Percentiles rank a stretch among this genome's conserved stretches.
Conservation (phyloP, 345 rosid genomes). For the Salix caprea region DNA sequence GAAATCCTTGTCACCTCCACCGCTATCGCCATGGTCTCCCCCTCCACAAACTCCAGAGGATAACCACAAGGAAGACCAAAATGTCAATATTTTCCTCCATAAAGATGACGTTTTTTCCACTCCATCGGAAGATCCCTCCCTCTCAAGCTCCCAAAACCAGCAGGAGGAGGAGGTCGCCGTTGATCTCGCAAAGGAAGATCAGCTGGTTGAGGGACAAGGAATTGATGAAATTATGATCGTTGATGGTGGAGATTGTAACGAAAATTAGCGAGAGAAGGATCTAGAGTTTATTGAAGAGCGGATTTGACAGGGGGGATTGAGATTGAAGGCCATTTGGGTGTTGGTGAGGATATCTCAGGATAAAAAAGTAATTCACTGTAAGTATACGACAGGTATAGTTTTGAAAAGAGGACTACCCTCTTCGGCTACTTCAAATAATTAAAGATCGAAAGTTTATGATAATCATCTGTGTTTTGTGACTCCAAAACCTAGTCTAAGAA, state of each 20-base stretch:
- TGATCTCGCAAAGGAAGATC: background rate
- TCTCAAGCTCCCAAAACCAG: background rate
- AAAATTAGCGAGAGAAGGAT: conserved; percentile 25
- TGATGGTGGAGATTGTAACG: conserved; percentile 1
- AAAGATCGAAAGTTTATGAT: conserved; percentile 13
- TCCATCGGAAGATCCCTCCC: conserved; percentile 20
- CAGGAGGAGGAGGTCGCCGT: background rate
- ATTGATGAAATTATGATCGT: background rate
- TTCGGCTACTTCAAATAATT: background rate
- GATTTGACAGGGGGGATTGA: conserved; percentile 28
- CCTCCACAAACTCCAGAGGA: conserved; percentile 22
- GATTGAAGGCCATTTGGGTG: background rate
- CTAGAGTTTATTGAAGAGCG: conserved; percentile 24
- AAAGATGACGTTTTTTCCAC: conserved; percentile 22
- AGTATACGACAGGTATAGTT: conserved; percentile 18
- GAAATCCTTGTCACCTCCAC: conserved; percentile 24
- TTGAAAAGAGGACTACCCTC: conserved; percentile 10
- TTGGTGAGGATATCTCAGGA: background rate
- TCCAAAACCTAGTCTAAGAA: background rate
- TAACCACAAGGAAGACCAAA: background rate
- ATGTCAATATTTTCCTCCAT: background rate
- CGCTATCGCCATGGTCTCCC: conserved; percentile 34
- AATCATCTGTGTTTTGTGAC: conserved; percentile 8
- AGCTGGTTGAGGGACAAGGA: background rate
- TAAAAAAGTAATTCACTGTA: conserved; percentile 4